Conservation (phyloP, 2,329 filamentous ascomycete species). For the Diplocarpon rosae region DNA sequence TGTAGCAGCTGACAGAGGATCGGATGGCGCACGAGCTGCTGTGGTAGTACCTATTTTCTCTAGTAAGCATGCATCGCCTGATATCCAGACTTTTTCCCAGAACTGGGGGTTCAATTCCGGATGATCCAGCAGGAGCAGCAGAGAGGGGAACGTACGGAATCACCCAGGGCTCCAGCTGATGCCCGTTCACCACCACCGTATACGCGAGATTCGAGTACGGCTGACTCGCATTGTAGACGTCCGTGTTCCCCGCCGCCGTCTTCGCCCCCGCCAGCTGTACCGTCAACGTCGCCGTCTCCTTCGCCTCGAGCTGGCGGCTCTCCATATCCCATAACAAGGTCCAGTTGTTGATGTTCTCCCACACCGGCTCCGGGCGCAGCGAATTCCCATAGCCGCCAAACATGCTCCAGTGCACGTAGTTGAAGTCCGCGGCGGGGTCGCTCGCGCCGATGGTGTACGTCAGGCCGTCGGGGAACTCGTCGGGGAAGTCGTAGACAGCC, state of each 20-base stretch:
- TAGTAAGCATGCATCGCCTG: neutral
- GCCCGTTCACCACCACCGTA: conserved; percentile 36
- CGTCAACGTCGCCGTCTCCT: conserved; percentile 43
- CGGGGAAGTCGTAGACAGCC: conserved; percentile 46
- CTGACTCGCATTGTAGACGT: conserved; percentile 43
- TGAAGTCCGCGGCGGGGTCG: conserved; percentile 39
- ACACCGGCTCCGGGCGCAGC: conserved; percentile 32
- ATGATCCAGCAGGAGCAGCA: no score
- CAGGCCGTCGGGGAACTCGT: conserved; percentile 48
- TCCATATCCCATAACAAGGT: conserved; percentile 42
- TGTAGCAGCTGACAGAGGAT: conserved; percentile 50
- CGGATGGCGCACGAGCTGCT: conserved; percentile 50
- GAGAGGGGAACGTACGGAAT: conserved; percentile 42
- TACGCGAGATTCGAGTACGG: conserved; percentile 42
- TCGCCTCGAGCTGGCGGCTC: conserved; percentile 31
- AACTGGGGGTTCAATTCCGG: no score
- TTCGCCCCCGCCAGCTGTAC: conserved; percentile 53
- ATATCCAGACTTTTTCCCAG: no score
- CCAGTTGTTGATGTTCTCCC: conserved; percentile 46
- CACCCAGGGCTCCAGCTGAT: conserved; percentile 39
- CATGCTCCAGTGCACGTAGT: conserved; percentile 56
- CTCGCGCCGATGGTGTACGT: conserved; percentile 45
- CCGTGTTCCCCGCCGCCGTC: conserved; percentile 50
- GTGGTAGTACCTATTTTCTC: conserved; percentile 36
- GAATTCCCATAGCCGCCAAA: conserved; percentile 45